Base-by-base conservation (phyloP, 1,284 basidiomycete species). In the Tremellales sp. region DNA sequence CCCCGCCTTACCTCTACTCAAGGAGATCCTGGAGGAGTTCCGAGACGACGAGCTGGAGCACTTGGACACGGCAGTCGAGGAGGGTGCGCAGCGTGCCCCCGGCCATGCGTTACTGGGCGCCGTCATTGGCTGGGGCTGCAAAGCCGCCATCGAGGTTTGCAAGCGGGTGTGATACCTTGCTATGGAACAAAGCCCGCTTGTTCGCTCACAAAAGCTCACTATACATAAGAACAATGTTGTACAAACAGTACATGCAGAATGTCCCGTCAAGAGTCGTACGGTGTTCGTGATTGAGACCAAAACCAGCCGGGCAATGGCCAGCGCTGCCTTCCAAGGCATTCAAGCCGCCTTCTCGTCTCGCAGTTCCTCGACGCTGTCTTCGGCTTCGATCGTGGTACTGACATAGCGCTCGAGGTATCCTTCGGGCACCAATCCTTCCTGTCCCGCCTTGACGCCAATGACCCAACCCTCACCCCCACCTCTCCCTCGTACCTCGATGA, bases 41-140 rank as follows among this genome's bases (percentile, higher is more conserved):
- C 78, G 92, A 52, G 92, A 97, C 71, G 93, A 97, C 66, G 93
- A 97, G 68, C 80, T 97, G 21, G 91, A 89, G 64, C 93, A 97
- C 70, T 78, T 97, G 53, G 88, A 97, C 64, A 90, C 85, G 13
- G 93, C 93, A 2, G 87, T 97, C 8, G 85, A 87, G 57, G 82
- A 97, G 64, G 82, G 89, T 64, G 85, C 89, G 15, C 93, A 97
- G 70, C 82, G 86, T 53, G 92, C 92, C 23, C 91, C 93, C 0
- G 91, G 86, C 15, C 92, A 97, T 72, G 89, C 90, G 3, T 75
- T 97, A 41, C 76, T 97, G 43, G 89, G 87, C 57, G 87, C 88
- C 1, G 76, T 92, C 11, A 80, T 97, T 17, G 91, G 87, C 1
- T 80, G 78, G 1, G 92, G 92, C 2, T 97, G 93, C 72, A 87